Conservation (phyloP, 73 alveolate species). For the Tetrahymena elliotti region DNA sequence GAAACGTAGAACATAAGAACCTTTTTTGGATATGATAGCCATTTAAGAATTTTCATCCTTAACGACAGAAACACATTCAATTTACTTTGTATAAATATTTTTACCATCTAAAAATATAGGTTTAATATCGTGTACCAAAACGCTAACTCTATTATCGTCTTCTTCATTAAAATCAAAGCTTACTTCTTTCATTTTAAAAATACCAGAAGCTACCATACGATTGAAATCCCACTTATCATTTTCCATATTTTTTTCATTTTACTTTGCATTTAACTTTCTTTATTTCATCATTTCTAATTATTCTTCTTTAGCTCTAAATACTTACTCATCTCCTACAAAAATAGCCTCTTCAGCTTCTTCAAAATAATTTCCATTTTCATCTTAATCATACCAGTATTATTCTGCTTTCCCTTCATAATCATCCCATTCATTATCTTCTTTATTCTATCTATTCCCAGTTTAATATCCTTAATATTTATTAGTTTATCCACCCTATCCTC, state of each 20-base stretch:
- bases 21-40: conserved; percentile 94
- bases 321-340: conserved; percentile 51
- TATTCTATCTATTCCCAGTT: conserved; percentile 16
- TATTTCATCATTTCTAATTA: conserved; percentile 28
- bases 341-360: conserved; percentile 68
- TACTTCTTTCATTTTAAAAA: conserved; percentile 56
- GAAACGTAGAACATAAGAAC: conserved; percentile 80
- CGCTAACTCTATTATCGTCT: conserved; percentile 87
- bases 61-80: conserved; percentile 93
- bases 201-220: conserved; percentile 91
- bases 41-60: conserved; percentile 98
- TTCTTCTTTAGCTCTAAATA: conserved; percentile 42
- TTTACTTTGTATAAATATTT: conserved; percentile 86
- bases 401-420: conserved; percentile 74
- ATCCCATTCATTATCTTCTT: conserved; percentile 68
- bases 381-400: conserved; percentile 93
- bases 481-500: background rate
- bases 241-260: conserved; percentile 80
- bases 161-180: conserved; percentile 66
- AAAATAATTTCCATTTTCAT: conserved; percentile 80
- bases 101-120: conserved; percentile 98
- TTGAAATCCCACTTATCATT: conserved; percentile 97
- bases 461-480: background rate
- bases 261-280: conserved; percentile 47
- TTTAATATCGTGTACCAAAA: conserved; percentile 93